phyloP scores from a whole-genome alignment of 2,329 filamentous ascomycete genomes.

The Berkeleyomyces basicola region DNA sequence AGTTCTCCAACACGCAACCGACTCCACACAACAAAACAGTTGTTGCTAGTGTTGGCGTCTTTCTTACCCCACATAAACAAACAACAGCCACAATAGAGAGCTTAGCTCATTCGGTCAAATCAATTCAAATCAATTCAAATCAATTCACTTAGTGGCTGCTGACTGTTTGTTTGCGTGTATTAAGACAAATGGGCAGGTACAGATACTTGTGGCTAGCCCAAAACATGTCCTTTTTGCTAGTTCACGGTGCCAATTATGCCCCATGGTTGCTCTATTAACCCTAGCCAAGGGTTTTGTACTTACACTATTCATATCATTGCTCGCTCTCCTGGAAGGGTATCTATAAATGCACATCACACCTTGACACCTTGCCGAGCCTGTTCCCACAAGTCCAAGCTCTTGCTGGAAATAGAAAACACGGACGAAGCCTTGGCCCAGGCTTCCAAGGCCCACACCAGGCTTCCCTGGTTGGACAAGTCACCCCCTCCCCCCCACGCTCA shows the following conservation, averaged over 20 bases:
- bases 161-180: not conserved
- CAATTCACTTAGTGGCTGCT: not conserved
- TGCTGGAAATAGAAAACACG: not conserved
- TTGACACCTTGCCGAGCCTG: not conserved
- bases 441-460: too few species aligned
- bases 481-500: not conserved
- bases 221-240: too few species aligned
- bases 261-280: not conserved
- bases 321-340: not conserved
- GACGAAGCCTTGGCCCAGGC: not conserved
- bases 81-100: too few species aligned
- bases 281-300: not conserved
- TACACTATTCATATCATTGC: not conserved
- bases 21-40: too few species aligned
- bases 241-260: not conserved
- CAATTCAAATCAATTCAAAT: too few species aligned
- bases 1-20: too few species aligned
- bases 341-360: not conserved
- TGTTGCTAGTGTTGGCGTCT: not conserved
- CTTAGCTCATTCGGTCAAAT: too few species aligned
- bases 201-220: too few species aligned
- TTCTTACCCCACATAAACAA: not conserved
- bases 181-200: too few species aligned
- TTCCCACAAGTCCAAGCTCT: too few species aligned
- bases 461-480: too few species aligned